Evolutionary conservation across 192 early-diverging fungal genomes (phyloP).

Genomic region (Allomyces macrogynus): DNA sequence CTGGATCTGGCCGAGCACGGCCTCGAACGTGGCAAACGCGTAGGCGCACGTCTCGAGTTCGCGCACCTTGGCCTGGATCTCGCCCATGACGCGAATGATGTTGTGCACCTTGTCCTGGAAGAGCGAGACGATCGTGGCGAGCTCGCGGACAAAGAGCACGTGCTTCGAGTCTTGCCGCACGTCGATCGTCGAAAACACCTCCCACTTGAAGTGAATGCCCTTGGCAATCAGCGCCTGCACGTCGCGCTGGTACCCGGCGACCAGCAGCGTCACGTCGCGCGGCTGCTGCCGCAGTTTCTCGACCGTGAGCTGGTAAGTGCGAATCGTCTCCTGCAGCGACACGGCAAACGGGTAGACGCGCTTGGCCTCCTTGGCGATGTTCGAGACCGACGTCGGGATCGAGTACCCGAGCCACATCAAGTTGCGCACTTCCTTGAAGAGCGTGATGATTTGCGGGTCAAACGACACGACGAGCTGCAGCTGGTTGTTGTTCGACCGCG

Average conservation of each 20-base stretch:
- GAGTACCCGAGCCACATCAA: constrained; percentile 87
- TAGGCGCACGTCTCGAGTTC: constrained; percentile 69
- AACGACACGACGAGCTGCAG: constrained; percentile 81
- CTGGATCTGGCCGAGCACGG: constrained; percentile 63
- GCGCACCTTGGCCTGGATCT: constrained; percentile 57
- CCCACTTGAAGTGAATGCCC: constrained; percentile 23
- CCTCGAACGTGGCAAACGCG: constrained; percentile 39
- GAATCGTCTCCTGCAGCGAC: constrained; percentile 80
- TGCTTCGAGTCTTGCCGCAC: constrained; percentile 50
- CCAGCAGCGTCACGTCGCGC: constrained; percentile 45
- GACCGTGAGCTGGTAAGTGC: constrained; percentile 74
- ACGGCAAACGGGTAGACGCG: constrained; percentile 97
- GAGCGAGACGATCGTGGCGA: constrained; percentile 62
- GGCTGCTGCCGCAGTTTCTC: constrained; percentile 55
- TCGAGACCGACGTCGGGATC: constrained; percentile 74
- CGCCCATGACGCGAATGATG: constrained; percentile 60
- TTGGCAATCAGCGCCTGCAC: constrained; percentile 68
- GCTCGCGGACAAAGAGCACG: constrained; percentile 84
- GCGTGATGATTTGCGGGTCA: constrained; percentile 76
- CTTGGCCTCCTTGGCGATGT: constrained; percentile 85
- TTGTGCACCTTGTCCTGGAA: constrained; percentile 90
- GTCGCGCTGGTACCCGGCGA: constrained; percentile 86
- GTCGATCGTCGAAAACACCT: constrained; percentile 16
- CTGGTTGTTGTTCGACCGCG: constrained; percentile 45
- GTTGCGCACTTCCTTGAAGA: constrained; percentile 98